Conservation (phyloP, 176 grass and related monocot species). For the Coix lacrymajobi region DNA sequence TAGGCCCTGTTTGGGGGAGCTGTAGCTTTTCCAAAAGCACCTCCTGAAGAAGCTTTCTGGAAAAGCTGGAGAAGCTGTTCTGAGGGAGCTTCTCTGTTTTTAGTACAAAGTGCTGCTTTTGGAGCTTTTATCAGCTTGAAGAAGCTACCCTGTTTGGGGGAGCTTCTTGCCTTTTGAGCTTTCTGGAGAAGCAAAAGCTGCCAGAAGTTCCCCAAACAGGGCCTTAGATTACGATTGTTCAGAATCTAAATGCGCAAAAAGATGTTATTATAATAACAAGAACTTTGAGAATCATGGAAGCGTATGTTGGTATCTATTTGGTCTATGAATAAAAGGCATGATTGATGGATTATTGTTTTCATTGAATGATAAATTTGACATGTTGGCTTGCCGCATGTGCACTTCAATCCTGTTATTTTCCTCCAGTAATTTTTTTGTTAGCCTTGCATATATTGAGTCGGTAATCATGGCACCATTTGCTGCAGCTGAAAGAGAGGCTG, state of each 20-base stretch:
- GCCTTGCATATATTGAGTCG: neutral
- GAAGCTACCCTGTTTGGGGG: no score
- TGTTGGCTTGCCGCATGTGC: neutral
- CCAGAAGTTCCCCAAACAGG: no score
- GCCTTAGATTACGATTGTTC: neutral
- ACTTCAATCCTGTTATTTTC: slow-evolving; percentile 13
- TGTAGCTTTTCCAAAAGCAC: no score
- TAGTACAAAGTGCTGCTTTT: no score
- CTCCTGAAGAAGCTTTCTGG: no score
- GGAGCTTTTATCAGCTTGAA: no score
- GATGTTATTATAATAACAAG: neutral
- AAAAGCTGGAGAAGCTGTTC: no score
- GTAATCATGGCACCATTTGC: slow-evolving; percentile 8
- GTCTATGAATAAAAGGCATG: neutral
- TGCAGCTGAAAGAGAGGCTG: slow-evolving; percentile 88
- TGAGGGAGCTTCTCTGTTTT: no score
- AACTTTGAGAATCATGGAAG: neutral
- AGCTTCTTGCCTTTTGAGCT: neutral
- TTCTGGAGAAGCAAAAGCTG: no score
- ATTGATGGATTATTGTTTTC: neutral
- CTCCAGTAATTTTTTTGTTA: slow-evolving; percentile 8
- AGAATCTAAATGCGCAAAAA: neutral
- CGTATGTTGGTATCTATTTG: neutral
- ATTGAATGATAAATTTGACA: neutral
- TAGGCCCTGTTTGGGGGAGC: slow-evolving; percentile 11